phyloP scores from a whole-genome alignment of 345 rosid species.

The Heritiera littoralis region DNA sequence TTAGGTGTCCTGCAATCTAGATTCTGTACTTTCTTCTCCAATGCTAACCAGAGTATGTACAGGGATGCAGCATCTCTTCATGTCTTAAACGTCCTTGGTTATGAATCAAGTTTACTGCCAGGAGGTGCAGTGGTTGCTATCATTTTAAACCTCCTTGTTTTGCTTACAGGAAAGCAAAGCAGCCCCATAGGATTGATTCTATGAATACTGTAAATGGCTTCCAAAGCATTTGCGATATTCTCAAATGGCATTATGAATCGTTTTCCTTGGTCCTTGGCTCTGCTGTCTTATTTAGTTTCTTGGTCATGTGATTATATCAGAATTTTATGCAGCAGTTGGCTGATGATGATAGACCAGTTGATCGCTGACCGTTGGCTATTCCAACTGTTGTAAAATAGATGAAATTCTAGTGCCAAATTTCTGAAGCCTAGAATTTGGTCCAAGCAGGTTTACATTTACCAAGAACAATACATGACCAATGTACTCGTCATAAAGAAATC shows the following conservation, averaged over 20 bases:
- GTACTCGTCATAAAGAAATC: neutral
- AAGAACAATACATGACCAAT: neutral
- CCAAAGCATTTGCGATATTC: neutral
- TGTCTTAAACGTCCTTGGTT: constrained; percentile 29
- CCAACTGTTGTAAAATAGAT: neutral
- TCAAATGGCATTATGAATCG: neutral
- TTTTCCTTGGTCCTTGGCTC: neutral
- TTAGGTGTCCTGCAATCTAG: constrained; percentile 26
- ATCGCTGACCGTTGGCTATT: neutral
- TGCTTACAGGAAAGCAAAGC: neutral
- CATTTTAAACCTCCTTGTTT: neutral
- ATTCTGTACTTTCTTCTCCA: neutral
- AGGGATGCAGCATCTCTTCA: constrained; percentile 27
- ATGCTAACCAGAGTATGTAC: constrained; percentile 44
- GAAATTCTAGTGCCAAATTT: neutral
- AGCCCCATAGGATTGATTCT: neutral
- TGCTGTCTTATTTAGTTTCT: neutral
- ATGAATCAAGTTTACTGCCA: neutral
- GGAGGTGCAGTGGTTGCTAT: neutral
- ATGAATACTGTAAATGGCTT: neutral
- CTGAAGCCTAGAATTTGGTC: neutral
- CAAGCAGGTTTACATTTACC: neutral
- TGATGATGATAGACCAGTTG: neutral
- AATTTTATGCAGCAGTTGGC: neutral
- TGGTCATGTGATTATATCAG: neutral